Conservation (phyloP, 23 red algal genomes). For the Rhodosorus marinus region DNA sequence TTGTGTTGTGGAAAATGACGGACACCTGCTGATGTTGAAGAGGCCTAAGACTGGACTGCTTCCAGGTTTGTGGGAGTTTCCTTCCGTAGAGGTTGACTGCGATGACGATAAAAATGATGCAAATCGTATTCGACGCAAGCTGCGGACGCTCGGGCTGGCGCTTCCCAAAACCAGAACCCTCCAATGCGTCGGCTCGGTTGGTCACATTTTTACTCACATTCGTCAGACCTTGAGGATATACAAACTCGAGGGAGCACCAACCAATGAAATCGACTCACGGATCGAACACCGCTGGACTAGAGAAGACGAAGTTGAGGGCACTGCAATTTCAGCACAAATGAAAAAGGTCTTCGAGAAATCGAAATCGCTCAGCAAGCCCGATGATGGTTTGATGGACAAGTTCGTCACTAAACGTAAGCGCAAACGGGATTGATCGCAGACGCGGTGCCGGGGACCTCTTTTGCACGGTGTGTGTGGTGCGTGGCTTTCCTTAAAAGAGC, state of each 20-base stretch:
- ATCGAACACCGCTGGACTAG: constrained; percentile 1
- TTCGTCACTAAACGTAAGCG: too few relatives aligned
- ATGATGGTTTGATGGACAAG: too few relatives aligned
- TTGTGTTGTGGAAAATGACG: constrained; percentile 5
- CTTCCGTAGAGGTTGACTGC: constrained; percentile 22
- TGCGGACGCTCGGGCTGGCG: neutral
- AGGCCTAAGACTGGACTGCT: constrained; percentile 35
- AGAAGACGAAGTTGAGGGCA: neutral
- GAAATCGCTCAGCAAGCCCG: too few relatives aligned
- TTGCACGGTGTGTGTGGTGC: too few relatives aligned
- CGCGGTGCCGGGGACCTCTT: too few relatives aligned
- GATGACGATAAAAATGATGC: neutral
- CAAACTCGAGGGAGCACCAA: neutral
- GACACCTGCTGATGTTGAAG: constrained; percentile 9
- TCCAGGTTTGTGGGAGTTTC: constrained; percentile 47
- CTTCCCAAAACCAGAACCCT: neutral
- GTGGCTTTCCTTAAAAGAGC: too few relatives aligned
- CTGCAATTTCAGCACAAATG: constrained; percentile 24
- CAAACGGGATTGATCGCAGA: too few relatives aligned
- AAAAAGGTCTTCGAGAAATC: constrained; percentile 9
- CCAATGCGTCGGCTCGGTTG: constrained; percentile 8
- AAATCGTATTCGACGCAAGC: neutral
- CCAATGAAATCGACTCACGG: neutral
- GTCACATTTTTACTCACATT: constrained; percentile 91
- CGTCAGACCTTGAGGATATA: constrained; percentile 43